Evolutionary conservation across 306 rosid genomes (phyloP).

Genomic region (Cicer chorassanicum): DNA sequence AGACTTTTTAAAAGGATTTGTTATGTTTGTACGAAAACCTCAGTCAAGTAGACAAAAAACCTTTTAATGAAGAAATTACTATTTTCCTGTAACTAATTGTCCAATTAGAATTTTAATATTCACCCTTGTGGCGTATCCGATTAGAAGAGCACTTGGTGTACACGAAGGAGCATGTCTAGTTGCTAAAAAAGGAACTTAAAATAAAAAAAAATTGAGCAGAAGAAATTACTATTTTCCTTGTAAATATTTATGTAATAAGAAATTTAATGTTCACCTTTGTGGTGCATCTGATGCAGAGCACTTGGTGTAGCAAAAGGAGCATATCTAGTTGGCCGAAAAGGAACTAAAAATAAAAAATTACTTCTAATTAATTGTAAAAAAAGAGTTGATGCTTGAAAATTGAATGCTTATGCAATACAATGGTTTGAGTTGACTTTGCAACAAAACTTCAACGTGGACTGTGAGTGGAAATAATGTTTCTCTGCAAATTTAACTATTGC

Average conservation of each 20-base stretch:
- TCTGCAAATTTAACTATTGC: neutral
- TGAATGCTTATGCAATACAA: neutral
- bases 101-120: neutral
- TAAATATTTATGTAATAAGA: neutral
- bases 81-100: too few relatives aligned
- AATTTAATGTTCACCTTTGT: neutral
- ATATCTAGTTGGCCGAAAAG: too few relatives aligned
- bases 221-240: neutral
- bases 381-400: neutral
- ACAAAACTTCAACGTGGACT: neutral
- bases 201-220: neutral
- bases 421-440: neutral
- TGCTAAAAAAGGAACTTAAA: neutral
- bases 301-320: neutral
- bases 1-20: neutral
- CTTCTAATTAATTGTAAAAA: neutral
- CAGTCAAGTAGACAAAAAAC: neutral
- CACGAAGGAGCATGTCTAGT: neutral
- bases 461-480: neutral
- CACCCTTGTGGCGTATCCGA: neutral
- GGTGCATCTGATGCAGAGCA: neutral
- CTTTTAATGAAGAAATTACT: neutral
- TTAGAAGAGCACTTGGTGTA: neutral
- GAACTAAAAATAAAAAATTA: neutral
- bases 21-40: slow-evolving; percentile 20